Conservation (phyloP, 257 asterid genomes). For the Nicotiana obtusifolia region DNA sequence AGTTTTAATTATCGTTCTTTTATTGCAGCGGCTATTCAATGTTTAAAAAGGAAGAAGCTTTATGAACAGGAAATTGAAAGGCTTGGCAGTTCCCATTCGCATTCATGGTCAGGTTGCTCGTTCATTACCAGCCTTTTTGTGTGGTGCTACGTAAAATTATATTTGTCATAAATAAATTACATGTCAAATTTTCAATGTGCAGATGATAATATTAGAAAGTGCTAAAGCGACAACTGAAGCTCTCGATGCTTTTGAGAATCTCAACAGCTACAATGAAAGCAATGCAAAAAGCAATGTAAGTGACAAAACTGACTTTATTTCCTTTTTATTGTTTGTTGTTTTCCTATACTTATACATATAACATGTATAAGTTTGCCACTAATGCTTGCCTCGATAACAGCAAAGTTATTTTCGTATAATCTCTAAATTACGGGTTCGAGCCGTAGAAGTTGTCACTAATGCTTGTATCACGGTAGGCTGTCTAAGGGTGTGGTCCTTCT, state of each 20-base stretch:
- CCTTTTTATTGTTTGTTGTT: neutral
- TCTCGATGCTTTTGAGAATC: constrained; percentile 57
- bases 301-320: neutral
- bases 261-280: constrained; percentile 76
- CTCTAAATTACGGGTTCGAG: too few relatives aligned
- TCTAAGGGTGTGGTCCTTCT: too few relatives aligned
- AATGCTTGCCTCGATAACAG: too few relatives aligned
- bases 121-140: neutral
- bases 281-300: constrained; percentile 69
- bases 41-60: constrained; percentile 77
- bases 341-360: neutral
- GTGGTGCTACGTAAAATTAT: neutral
- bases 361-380: too few relatives aligned
- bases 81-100: constrained; percentile 75
- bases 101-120: constrained; percentile 75
- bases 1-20: neutral
- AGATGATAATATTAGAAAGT: constrained; percentile 76
- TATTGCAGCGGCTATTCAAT: constrained; percentile 77
- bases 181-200: neutral
- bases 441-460: too few relatives aligned
- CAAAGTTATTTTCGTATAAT: too few relatives aligned
- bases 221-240: constrained; percentile 76
- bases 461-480: too few relatives aligned
- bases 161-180: neutral
- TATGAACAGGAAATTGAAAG: constrained; percentile 80